These are phyloP conservation scores for Silene latifolia DNA, from an alignment of 148 eudicot species.

Conservation along the genomic window DNA sequence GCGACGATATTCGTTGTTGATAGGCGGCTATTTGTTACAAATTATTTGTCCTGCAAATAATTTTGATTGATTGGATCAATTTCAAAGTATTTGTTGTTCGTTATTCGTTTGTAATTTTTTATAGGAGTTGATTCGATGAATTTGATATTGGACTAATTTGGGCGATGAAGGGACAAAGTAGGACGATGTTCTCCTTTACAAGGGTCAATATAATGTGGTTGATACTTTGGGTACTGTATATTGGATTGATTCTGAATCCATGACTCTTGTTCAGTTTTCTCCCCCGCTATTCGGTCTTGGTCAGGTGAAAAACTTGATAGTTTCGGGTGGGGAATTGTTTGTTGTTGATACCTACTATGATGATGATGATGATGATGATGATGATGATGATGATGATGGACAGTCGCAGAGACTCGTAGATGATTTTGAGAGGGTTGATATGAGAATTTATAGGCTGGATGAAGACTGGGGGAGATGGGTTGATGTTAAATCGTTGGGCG, in stretches of 20 bases:
- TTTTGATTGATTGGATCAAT: no score
- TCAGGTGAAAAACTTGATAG: constrained; percentile 16
- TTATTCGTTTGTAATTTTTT: no score
- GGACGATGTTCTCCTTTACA: constrained; percentile 13
- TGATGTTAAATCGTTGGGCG: constrained; percentile 13
- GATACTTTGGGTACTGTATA: constrained; percentile 12
- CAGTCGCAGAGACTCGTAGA: neutral
- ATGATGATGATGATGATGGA: no score
- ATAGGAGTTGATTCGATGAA: no score
- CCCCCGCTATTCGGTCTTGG: constrained; percentile 20
- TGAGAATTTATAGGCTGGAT: constrained; percentile 21
- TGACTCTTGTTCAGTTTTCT: constrained; percentile 17
- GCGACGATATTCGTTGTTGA: no score
- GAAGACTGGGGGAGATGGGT: constrained; percentile 29
- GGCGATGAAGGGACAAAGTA: constrained; percentile 8
- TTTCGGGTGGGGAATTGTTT: constrained; percentile 7
- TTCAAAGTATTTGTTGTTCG: no score
- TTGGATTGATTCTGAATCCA: constrained; percentile 15
- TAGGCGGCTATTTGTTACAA: no score
- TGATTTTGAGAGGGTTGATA: constrained; percentile 1
- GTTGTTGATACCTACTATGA: constrained; percentile 14
- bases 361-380: no score
- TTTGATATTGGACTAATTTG: constrained; percentile 4
- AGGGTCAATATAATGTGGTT: constrained; percentile 10
- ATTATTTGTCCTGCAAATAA: no score